Base-by-base conservation (phyloP, 192 early-diverging fungal species). In the Coemansia sp. region DNA sequence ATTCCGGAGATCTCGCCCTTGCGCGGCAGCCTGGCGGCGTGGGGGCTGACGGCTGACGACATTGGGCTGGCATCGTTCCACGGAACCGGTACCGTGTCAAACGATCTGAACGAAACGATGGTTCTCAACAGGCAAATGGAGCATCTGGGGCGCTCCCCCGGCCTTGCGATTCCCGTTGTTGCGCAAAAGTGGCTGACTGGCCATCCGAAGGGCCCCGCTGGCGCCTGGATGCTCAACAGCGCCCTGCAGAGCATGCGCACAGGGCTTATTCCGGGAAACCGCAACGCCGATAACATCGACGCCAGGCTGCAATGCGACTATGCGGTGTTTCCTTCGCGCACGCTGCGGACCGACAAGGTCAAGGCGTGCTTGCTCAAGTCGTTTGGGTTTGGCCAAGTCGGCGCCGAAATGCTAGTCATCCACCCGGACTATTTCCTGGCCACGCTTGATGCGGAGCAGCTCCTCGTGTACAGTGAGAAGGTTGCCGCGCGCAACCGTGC, bases 161-260 rank as follows among this genome's bases (percentile, higher is more conserved):
- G 96, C 55, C 91, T 91, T 59, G 85, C 89, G 33, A 71, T 91
- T 30, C 92, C 93, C 10, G 82, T 88, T 36, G 86, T 98, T 64
- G 92, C 91, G 85, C 96, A 98, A 64, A 98, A 98, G 75, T 89
- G 92, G 73, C 85, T 98, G 57, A 98, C 96, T 38, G 96, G 96
- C 63, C 96, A 83, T 61, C 96, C 96, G 49, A 98, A 98, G 91
- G 96, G 92, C 62, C 90, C 96, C 21, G 96, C 96, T 39, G 96
- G 93, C 55, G 92, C 93, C 6, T 98, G 95, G 95, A 96, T 96
- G 95, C 88, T 94, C 72, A 98, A 95, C 87, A 92, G 95, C 69
- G 87, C 92, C 38, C 72, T 98, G 35, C 94, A 98, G 81, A 73
- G 86, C 53, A 80, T 98, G 46, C 89, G 92, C 62, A 90, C 89